Percentiles rank a stretch among this genome's conserved stretches.
Conservation (phyloP, 2,329 filamentous ascomycete genomes). For the Exophiala sp. region DNA sequence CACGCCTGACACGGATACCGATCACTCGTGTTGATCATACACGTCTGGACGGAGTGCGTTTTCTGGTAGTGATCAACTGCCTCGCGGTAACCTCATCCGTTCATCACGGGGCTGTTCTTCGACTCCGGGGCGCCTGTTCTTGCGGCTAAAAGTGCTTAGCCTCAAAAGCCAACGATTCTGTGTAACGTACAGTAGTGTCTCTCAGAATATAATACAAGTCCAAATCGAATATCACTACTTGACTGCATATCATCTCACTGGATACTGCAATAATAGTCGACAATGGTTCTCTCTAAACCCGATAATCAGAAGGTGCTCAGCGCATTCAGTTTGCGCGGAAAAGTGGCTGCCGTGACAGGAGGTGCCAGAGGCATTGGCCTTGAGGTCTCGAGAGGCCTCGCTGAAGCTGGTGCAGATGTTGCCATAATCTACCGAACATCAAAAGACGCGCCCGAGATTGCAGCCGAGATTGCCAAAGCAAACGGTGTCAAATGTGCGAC, state of each 20-base stretch:
- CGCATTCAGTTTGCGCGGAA: conserved; percentile 25
- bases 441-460: conserved; percentile 27
- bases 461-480: conserved; percentile 29
- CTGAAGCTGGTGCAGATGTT: conserved; percentile 16
- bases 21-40: too few relatives aligned
- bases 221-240: too few relatives aligned
- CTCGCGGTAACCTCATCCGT: too few relatives aligned
- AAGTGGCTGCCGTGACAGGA: conserved; percentile 27
- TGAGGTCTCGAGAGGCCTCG: conserved; percentile 20
- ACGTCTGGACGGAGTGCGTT: too few relatives aligned
- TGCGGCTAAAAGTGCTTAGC: too few relatives aligned
- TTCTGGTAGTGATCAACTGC: too few relatives aligned
- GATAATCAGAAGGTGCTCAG: not conserved
- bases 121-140: too few relatives aligned
- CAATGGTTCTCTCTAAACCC: not conserved
- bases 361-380: conserved; percentile 26
- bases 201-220: too few relatives aligned
- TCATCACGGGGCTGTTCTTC: too few relatives aligned
- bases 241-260: not conserved
- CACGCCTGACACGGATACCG: too few relatives aligned
- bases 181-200: too few relatives aligned
- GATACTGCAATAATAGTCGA: not conserved
- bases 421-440: conserved; percentile 23
- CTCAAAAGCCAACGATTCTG: too few relatives aligned
- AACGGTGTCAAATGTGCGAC: conserved; percentile 34